These are phyloP conservation scores for Crataegus laevigata DNA, from an alignment of 306 rosid genomes.

Conservation along the genomic window DNA sequence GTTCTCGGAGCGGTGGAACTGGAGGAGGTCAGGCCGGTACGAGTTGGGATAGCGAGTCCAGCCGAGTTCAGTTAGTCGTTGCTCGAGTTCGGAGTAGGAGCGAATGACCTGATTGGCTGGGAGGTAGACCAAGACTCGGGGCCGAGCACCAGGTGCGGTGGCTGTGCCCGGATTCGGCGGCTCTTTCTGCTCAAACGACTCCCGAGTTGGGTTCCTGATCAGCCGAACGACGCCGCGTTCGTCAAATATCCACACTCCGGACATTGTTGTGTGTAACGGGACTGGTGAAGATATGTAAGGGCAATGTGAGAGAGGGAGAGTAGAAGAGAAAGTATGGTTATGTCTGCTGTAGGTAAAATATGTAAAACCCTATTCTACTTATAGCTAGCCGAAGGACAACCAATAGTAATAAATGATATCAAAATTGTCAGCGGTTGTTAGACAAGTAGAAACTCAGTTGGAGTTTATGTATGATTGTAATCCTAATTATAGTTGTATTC, in stretches of 20 bases:
- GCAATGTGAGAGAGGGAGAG: not conserved
- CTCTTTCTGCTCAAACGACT: constrained; percentile 63
- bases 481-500: too few species aligned
- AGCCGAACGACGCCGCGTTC: constrained; percentile 78
- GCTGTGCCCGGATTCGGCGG: constrained; percentile 47
- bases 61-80: constrained; percentile 61
- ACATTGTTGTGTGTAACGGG: constrained; percentile 29
- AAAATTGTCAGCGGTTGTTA: not conserved
- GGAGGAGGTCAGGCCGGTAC: constrained; percentile 32
- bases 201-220: constrained; percentile 64
- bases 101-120: constrained; percentile 55
- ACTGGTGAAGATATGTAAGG: not conserved
- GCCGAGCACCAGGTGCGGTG: constrained; percentile 86
- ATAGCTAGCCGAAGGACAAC: not conserved
- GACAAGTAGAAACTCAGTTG: too few species aligned
- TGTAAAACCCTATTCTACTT: not conserved
- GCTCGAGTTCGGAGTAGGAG: constrained; percentile 60
- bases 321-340: not conserved
- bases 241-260: constrained; percentile 92
- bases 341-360: not conserved
- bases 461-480: too few species aligned
- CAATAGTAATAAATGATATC: not conserved
- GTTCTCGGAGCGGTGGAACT: constrained; percentile 70
- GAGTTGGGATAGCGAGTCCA: constrained; percentile 64
- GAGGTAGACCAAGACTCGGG: constrained; percentile 55